Conservation (phyloP, 2,329 filamentous ascomycete species). For the Colletotrichum tropicicola region DNA sequence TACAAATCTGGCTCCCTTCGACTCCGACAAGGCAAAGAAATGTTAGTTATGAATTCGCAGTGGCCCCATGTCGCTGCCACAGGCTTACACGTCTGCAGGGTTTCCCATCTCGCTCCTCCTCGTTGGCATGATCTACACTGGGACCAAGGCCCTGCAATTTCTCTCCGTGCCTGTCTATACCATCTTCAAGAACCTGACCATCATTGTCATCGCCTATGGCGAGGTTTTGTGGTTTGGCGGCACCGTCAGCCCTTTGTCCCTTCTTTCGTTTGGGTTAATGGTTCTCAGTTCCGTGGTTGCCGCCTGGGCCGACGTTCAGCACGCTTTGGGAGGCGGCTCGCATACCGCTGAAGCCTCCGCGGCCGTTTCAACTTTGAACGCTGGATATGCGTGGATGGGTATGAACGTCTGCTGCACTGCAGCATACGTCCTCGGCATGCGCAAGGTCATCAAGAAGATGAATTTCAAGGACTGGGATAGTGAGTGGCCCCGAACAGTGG, state of each 20-base stretch:
- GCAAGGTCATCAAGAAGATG: constrained; percentile 98
- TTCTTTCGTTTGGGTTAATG: constrained; percentile 97
- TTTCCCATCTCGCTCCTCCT: constrained; percentile 95
- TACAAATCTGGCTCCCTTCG: constrained; percentile 83
- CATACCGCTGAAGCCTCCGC: constrained; percentile 69
- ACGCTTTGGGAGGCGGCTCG: constrained; percentile 72
- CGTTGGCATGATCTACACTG: constrained; percentile 99
- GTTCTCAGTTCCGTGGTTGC: constrained; percentile 93
- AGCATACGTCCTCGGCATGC: constrained; percentile 89
- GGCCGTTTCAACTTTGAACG: constrained; percentile 88
- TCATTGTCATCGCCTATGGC: constrained; percentile 97
- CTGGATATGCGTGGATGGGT: constrained; percentile 97
- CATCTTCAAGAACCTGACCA: constrained; percentile 99
- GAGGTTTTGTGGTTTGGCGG: constrained; percentile 99
- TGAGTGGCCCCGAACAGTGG: too few species aligned
- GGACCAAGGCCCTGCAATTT: constrained; percentile 94
- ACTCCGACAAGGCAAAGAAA: constrained; percentile 87
- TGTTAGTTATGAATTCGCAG: constrained; percentile 66
- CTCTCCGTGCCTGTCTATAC: constrained; percentile 98
- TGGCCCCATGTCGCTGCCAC: neutral
- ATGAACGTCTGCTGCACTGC: constrained; percentile 96
- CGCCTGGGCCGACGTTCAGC: constrained; percentile 96
- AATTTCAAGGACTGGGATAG: constrained; percentile 99
- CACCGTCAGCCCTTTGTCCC: constrained; percentile 84
- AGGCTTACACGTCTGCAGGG: constrained; percentile 66